phyloP scores from a whole-genome alignment of 2,329 filamentous ascomycete species.

The Colletotrichum gloeosporioides region DNA sequence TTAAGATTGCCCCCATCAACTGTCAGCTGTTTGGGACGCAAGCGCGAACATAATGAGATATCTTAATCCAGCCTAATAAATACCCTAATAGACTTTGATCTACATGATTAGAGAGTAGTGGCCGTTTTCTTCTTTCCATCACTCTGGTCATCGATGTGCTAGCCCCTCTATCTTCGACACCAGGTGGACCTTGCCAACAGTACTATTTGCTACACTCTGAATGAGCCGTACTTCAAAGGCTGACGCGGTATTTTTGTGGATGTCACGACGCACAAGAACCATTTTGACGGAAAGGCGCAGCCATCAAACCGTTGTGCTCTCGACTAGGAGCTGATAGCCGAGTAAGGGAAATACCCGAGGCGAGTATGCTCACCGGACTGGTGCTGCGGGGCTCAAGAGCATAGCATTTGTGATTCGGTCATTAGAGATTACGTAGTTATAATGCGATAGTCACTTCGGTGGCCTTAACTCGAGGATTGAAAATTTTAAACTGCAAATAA shows the following conservation, averaged over 20 bases:
- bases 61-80: neutral
- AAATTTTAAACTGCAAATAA: neutral
- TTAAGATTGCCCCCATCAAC: fast-evolving
- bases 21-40: fast-evolving
- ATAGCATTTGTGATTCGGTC: neutral
- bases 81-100: neutral
- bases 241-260: neutral
- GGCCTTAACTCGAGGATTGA: neutral
- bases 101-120: neutral
- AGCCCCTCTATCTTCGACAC: neutral
- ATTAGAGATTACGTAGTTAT: neutral
- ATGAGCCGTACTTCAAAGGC: neutral
- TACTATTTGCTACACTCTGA: neutral
- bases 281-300: neutral
- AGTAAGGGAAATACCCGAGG: neutral
- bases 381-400: neutral
- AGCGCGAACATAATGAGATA: neutral
- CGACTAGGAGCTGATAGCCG: neutral
- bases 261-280: neutral
- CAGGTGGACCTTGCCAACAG: neutral
- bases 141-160: neutral
- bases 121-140: neutral
- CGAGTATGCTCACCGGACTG: fast-evolving
- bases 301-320: neutral
- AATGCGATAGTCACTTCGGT: neutral